These are phyloP conservation scores for Fusarium sp. DNA, from an alignment of 2,329 filamentous ascomycete genomes.

Conservation along the genomic window DNA sequence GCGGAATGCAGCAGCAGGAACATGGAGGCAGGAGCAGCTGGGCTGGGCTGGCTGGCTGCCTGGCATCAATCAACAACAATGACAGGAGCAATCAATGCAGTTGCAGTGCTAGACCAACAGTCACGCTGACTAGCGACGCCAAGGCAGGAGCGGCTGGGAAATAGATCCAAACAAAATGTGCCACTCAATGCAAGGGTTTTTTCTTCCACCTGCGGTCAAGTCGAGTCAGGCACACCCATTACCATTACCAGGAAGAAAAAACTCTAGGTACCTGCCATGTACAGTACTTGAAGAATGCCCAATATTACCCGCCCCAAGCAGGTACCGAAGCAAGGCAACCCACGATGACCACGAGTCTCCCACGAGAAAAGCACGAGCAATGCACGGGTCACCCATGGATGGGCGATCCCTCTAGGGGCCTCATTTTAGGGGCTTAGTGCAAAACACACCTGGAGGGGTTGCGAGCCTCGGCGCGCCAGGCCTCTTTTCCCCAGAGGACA, in stretches of 20 bases:
- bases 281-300: conserved; percentile 11
- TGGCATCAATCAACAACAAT: background rate
- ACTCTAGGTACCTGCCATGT: background rate
- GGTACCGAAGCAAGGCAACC: conserved; percentile 10
- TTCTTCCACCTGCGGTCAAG: conserved; percentile 11
- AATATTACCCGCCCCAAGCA: conserved; percentile 15
- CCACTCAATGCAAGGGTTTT: conserved; percentile 27
- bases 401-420: conserved; percentile 32
- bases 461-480: background rate
- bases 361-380: conserved; percentile 29
- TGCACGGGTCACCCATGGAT: conserved; percentile 22
- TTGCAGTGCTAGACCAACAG: background rate
- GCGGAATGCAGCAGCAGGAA: conserved; percentile 4
- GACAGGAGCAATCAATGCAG: background rate
- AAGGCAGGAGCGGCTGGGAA: conserved; percentile 10
- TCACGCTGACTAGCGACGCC: background rate
- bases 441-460: background rate
- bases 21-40: background rate
- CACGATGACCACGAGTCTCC: conserved; percentile 21
- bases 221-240: conserved; percentile 19
- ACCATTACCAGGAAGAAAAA: background rate
- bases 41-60: background rate
- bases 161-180: background rate
- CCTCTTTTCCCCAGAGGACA: conserved; percentile 25
- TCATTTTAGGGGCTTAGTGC: conserved; percentile 15